Percentiles rank a stretch among this genome's conserved stretches.
Evolutionary conservation across 257 asterid species (phyloP).

Genomic region (Apocynum venetum): DNA sequence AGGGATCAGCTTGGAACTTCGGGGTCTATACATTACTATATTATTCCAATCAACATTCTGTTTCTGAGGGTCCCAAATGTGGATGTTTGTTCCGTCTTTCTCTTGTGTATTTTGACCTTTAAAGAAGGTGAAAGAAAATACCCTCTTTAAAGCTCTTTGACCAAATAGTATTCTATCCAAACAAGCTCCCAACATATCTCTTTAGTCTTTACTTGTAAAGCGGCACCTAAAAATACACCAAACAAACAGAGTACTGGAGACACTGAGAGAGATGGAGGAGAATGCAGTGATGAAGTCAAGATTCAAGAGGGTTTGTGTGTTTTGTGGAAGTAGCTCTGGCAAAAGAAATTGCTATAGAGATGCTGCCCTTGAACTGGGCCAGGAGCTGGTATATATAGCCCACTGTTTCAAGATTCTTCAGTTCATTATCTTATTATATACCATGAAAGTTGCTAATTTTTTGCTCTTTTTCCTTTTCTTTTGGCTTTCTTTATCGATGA

Average conservation of each 20-base stretch:
- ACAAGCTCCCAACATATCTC: too few relatives aligned
- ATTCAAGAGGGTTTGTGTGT: slow-evolving; percentile 51
- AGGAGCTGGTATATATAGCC: slow-evolving; percentile 29
- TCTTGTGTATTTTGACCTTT: background rate
- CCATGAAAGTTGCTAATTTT: background rate
- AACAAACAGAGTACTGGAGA: background rate
- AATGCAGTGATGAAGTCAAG: slow-evolving; percentile 30
- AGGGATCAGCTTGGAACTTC: too few relatives aligned
- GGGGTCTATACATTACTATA: too few relatives aligned
- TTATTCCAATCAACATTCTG: slow-evolving; percentile 7
- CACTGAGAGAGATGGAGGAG: slow-evolving; percentile 13
- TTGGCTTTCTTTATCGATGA: background rate
- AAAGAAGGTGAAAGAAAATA: background rate
- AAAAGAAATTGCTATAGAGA: slow-evolving; percentile 39
- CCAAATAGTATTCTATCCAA: background rate
- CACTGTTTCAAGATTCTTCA: background rate
- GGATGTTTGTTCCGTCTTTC: slow-evolving; percentile 9
- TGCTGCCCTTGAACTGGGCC: slow-evolving; percentile 46
- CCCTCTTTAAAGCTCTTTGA: background rate
- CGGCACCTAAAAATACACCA: too few relatives aligned
- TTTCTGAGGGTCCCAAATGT: slow-evolving; percentile 9
- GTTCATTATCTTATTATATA: background rate
- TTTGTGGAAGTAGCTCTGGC: slow-evolving; percentile 52
- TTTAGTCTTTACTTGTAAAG: background rate
- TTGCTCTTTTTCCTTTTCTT: background rate